A percentile compares a stretch with the other conserved stretches of the same genome.
phyloP scores from a whole-genome alignment of 2,329 filamentous ascomycete species.

The Sporothrix brasiliensis region DNA sequence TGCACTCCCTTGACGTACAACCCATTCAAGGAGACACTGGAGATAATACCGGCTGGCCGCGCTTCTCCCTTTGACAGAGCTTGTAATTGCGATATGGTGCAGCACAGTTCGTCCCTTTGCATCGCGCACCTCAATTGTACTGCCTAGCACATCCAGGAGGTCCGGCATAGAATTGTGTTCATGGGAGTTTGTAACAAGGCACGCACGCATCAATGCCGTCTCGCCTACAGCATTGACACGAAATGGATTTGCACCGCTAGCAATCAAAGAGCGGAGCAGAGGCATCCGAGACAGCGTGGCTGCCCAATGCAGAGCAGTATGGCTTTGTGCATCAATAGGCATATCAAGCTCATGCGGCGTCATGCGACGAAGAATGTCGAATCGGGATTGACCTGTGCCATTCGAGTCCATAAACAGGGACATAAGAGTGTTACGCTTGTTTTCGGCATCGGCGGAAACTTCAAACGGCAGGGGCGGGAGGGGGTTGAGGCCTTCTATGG shows the following conservation, averaged over 20 bases:
- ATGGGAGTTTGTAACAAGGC: conserved; percentile 90
- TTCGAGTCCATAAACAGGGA: conserved; percentile 77
- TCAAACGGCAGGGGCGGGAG: conserved; percentile 67
- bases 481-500: conserved; percentile 60
- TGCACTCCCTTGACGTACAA: conserved; percentile 74
- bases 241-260: conserved; percentile 82
- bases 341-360: conserved; percentile 83
- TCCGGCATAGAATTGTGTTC: conserved; percentile 90
- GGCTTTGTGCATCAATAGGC: conserved; percentile 83
- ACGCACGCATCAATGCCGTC: conserved; percentile 89
- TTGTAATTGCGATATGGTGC: conserved; percentile 95
- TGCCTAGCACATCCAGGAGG: conserved; percentile 81
- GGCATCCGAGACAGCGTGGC: conserved; percentile 86
- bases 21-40: conserved; percentile 90
- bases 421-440: conserved; percentile 80
- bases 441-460: conserved; percentile 67
- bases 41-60: conserved; percentile 94
- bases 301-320: conserved; percentile 95
- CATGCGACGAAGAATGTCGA: conserved; percentile 75
- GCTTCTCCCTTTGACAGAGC: conserved; percentile 89
- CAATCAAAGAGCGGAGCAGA: conserved; percentile 77
- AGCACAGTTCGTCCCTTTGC: conserved; percentile 87
- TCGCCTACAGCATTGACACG: conserved; percentile 88
- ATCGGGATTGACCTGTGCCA: conserved; percentile 67
- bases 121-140: conserved; percentile 88